Base-by-base conservation (phyloP, 108 stramenopile genomes). In the Fragilaria radians region DNA sequence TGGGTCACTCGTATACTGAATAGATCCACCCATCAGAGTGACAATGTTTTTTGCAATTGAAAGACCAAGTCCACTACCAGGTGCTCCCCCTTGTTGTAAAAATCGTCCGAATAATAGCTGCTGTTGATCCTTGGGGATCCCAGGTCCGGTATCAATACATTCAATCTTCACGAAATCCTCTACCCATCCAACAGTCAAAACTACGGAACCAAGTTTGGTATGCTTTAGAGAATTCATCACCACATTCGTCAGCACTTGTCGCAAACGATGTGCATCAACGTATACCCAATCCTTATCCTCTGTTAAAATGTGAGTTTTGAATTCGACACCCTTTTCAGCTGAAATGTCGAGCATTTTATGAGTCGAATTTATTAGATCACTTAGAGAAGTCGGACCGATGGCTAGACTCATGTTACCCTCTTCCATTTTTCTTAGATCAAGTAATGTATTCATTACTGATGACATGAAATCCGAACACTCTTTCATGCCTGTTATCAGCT, bases 181-280 rank as follows among this genome's bases (percentile, higher is more conserved):
- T 3, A 57, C 48, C 32, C 28, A n/a, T 33, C 65, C 63, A 19
- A 63, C 74, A 18, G 27, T 22, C 2, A 76, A 51, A 9, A 69
- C 65, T 48, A 76, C 62, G 60, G 67, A 76, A 27, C 74, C 74
- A 3, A 45, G 29, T 23, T 66, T 36, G 36, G 71, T 52, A 47
- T 71, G 71, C 32, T 76, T 76, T 7, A 9, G 21, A 25, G 52
- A 52, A 46, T 76, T 76, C 4, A 65, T 46, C 14, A 59, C 74
- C 54, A 76, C 32, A 36, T 76, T 76, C 61, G 71, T 26, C n/a
- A 70, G 25, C 0, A 76, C 70, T 49, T 76, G 74, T 31, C 71
- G 70, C 24, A 76, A 45, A 32, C 74, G 65, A 26, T 71, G 46
- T 2, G 54, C 26, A 50, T 76, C 74, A n/a, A n/a, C n/a, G n/a